Evolutionary conservation across 2,329 filamentous ascomycete genomes (phyloP), one percentile per base, ranked within the genome.

Genomic region (Alternaria conjuncta): DNA sequence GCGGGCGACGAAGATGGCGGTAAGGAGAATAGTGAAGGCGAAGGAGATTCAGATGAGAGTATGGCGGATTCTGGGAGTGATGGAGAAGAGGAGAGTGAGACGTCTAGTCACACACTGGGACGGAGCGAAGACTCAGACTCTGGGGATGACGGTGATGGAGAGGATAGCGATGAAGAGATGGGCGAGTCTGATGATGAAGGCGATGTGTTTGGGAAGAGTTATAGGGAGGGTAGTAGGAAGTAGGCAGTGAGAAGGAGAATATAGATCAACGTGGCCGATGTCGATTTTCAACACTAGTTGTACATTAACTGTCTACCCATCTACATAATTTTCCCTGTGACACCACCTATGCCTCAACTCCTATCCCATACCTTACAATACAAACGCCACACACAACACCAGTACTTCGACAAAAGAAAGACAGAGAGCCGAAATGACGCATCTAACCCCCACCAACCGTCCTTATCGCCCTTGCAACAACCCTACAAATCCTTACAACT

Each of bases 211-310:
- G 49, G 26, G 28, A 3, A 51, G 49, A 51, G 28, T 21, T 51
- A 51, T 23, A 23, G 20, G 8, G 18, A 51, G 7, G 20, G 28
- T 10, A 36, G 18, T 2, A 11, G 28, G 28, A 51, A 51, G 49
- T 32, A 28, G 25, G 28, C n/a, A n/a, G n/a, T n/a, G n/a, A n/a
- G n/a, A 32, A 32, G 10, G 11, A 32, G 30, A 11, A 15, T 0
- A 3, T 30, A 2, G 10, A 11, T 1, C 4, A 9, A 9, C 8
- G 32, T n/a, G 15, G 32, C 5, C 8, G 32, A 10, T 9, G 32
- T n/a, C 3, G 32, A 41, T 0, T n/a, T 10, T 1, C 15, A 10
- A 41, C 10, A 41, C 0, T 1, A 1, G 32, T n/a, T 1, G 1
- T 41, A 18, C 15, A 41, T 41, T 6, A 41, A 18, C 4, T n/a